Percentiles rank a stretch among this genome's conserved stretches.
Evolutionary conservation across 2,329 filamentous ascomycete species (phyloP).

Genomic region (Colletotrichum truncatum): DNA sequence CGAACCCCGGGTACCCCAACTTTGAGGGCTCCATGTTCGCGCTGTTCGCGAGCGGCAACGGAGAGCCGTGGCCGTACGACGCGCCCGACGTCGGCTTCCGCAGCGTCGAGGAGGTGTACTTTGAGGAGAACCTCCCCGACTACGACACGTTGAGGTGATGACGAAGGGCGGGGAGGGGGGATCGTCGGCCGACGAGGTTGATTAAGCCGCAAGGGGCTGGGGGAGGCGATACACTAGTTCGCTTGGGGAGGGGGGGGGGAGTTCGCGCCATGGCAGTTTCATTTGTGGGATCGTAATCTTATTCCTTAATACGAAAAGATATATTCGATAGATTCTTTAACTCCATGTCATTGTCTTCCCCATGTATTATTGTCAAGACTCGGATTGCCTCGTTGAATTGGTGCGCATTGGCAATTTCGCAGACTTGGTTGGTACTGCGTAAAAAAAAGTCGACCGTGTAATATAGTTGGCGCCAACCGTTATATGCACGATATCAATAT

Average conservation of each 20-base stretch:
- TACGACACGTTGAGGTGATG: slow-evolving; percentile 16
- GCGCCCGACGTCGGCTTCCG: slow-evolving; percentile 33
- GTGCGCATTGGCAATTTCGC: no score
- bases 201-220: not conserved
- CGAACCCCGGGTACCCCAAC: slow-evolving; percentile 26
- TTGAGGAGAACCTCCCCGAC: slow-evolving; percentile 29
- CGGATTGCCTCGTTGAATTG: no score
- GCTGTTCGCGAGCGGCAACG: slow-evolving; percentile 34
- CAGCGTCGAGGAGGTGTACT: slow-evolving; percentile 33
- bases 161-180: no score
- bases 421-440: no score
- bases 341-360: no score
- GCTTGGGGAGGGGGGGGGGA: no score
- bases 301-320: no score
- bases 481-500: not conserved
- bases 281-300: no score
- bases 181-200: not conserved
- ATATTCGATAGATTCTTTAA: no score
- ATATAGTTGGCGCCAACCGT: not conserved
- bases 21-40: slow-evolving; percentile 36
- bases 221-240: no score
- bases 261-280: no score
- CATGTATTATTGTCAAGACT: no score
- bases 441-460: not conserved
- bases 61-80: slow-evolving; percentile 34